Conservation (phyloP, 2,329 filamentous ascomycete genomes). For the Pestalotiopsis sp. region DNA sequence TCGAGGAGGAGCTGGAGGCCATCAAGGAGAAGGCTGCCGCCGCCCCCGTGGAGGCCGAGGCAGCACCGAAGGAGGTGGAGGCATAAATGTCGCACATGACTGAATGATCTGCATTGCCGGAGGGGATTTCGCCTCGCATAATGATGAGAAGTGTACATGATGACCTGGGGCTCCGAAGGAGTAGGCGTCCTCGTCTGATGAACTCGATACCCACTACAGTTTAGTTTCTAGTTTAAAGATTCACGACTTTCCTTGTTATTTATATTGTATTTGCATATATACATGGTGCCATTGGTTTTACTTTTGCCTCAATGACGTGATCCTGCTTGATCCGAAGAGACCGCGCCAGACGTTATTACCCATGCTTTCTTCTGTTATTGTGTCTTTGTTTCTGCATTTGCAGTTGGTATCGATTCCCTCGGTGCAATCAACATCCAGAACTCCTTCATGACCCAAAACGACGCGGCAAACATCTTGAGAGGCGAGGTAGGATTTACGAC, state of each 20-base stretch:
- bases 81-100: slow-evolving; percentile 12
- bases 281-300: background rate
- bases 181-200: slow-evolving; percentile 12
- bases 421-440: slow-evolving; percentile 4
- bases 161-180: slow-evolving; percentile 3
- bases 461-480: background rate
- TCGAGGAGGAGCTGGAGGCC: slow-evolving; percentile 21
- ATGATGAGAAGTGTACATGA: slow-evolving; percentile 11
- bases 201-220: slow-evolving; percentile 13
- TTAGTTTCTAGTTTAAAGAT: slow-evolving; percentile 10
- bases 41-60: background rate
- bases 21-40: slow-evolving; percentile 17
- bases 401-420: background rate
- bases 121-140: slow-evolving; percentile 1
- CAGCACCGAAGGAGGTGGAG: background rate
- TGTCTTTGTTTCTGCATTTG: background rate
- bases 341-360: background rate
- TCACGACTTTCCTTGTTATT: slow-evolving; percentile 2
- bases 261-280: background rate
- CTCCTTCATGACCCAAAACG: slow-evolving; percentile 5
- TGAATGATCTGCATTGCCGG: slow-evolving; percentile 13
- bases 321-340: background rate
- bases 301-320: background rate
- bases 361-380: background rate
- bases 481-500: background rate